These are phyloP conservation scores for Solanum corneliomulleri DNA, from an alignment of 257 asterid species.

Conservation along the genomic window DNA sequence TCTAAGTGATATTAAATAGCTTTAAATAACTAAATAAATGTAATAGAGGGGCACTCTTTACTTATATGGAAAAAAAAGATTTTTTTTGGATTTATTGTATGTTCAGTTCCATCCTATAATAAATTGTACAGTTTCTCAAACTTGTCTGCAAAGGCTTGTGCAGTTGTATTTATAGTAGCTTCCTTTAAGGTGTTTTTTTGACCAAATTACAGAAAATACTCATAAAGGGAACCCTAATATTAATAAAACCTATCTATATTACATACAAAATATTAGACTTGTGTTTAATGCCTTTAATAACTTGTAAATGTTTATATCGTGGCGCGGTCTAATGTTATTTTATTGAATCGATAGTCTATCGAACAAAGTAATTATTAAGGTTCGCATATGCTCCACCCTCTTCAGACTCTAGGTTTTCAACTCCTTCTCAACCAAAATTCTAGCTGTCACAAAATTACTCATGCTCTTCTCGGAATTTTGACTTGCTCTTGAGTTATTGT, in stretches of 20 bases:
- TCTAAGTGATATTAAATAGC: background rate
- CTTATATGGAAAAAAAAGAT: background rate
- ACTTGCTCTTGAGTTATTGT: background rate
- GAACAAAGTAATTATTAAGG: background rate
- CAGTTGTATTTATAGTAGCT: background rate
- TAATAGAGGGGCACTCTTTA: background rate
- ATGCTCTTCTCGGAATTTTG: background rate
- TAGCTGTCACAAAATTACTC: background rate
- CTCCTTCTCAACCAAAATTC: background rate
- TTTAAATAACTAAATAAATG: background rate
- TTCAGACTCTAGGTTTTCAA: background rate
- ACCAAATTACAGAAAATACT: background rate
- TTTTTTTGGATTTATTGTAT: background rate
- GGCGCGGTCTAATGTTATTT: background rate
- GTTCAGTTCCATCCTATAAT: background rate
- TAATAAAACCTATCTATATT: background rate
- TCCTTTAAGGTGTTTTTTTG: background rate
- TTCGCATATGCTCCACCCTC: background rate
- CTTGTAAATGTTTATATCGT: background rate
- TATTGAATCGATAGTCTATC: background rate
- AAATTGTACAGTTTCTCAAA: background rate
- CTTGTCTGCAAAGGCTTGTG: background rate
- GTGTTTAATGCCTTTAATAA: background rate
- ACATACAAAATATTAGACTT: background rate
- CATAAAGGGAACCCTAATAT: background rate